phyloP scores from a whole-genome alignment of 164 flowering plant genomes.

The Tetracentron sinense region DNA sequence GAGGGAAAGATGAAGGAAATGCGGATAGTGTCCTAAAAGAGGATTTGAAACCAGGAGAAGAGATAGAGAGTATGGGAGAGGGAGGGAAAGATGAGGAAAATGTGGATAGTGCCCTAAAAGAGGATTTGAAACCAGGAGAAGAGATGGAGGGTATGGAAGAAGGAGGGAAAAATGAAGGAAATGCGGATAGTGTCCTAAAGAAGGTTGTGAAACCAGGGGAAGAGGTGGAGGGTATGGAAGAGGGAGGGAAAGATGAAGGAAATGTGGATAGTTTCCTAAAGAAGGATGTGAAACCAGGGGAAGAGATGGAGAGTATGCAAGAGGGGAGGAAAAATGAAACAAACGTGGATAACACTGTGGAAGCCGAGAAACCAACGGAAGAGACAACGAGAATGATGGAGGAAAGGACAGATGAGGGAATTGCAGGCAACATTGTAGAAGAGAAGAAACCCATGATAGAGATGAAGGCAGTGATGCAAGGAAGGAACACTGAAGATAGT shows the following conservation, averaged over 20 bases:
- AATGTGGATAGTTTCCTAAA: background rate
- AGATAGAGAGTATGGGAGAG: constrained; percentile 4
- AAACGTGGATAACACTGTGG: background rate
- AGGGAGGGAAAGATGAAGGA: constrained; percentile 17
- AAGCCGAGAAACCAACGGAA: background rate
- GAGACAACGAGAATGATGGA: too few relatives aligned
- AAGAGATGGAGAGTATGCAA: background rate
- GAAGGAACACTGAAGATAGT: too few relatives aligned
- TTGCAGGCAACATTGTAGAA: too few relatives aligned
- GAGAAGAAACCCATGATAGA: too few relatives aligned
- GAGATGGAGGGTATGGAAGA: background rate
- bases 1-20: background rate
- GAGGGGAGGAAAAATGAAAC: background rate
- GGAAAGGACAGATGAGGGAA: too few relatives aligned
- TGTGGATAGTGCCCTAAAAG: background rate
- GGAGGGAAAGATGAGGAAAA: constrained; percentile 1
- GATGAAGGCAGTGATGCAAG: too few relatives aligned
- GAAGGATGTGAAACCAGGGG: too few relatives aligned
- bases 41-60: constrained; percentile 1
- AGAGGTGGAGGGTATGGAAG: constrained; percentile 8
- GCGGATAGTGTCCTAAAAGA: background rate
- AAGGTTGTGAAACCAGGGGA: background rate
- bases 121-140: background rate
- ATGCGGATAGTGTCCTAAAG: background rate
- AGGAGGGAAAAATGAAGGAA: background rate